These are phyloP conservation scores for Tuber melanosporum DNA, from an alignment of 495 filamentous ascomycete species.

Conservation along the genomic window DNA sequence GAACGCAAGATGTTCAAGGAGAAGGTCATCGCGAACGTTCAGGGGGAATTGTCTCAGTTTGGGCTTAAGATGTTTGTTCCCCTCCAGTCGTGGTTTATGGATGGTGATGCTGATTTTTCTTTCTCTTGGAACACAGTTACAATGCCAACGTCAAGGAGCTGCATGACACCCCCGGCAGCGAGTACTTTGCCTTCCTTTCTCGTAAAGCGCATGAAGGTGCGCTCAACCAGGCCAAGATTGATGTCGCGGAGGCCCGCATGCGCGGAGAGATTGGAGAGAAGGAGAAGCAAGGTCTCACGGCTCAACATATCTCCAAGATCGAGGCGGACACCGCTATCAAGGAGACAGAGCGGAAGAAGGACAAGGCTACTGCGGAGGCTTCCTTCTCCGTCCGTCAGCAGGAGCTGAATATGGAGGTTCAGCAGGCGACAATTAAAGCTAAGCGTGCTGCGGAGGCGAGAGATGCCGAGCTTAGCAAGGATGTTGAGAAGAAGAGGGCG, in stretches of 20 bases:
- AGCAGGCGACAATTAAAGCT: constrained; percentile 64
- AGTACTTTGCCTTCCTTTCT: constrained; percentile 71
- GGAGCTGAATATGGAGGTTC: constrained; percentile 61
- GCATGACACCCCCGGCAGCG: constrained; percentile 65
- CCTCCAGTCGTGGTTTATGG: background rate
- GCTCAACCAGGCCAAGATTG: constrained; percentile 68
- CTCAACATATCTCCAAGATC: constrained; percentile 75
- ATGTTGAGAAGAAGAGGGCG: constrained; percentile 66
- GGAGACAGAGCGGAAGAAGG: constrained; percentile 73
- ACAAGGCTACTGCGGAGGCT: constrained; percentile 70
- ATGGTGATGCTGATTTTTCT: constrained; percentile 1
- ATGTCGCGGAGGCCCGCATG: constrained; percentile 73
- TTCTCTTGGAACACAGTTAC: constrained; percentile 48
- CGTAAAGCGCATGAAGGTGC: constrained; percentile 79
- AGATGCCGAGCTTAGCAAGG: constrained; percentile 69
- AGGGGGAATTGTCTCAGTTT: constrained; percentile 66
- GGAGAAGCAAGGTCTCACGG: constrained; percentile 66
- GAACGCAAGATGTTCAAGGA: constrained; percentile 73
- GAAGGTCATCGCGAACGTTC: constrained; percentile 69
- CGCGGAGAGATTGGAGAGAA: constrained; percentile 73
- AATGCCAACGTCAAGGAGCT: constrained; percentile 79
- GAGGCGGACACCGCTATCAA: constrained; percentile 72
- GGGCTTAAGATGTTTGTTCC: constrained; percentile 55
- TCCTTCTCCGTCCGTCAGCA: constrained; percentile 63
- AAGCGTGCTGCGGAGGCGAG: constrained; percentile 61